Evolutionary conservation across 352 stramenopile genomes (phyloP), one percentile per base, ranked within the genome.

Genomic region (Vaucheria bursata): DNA sequence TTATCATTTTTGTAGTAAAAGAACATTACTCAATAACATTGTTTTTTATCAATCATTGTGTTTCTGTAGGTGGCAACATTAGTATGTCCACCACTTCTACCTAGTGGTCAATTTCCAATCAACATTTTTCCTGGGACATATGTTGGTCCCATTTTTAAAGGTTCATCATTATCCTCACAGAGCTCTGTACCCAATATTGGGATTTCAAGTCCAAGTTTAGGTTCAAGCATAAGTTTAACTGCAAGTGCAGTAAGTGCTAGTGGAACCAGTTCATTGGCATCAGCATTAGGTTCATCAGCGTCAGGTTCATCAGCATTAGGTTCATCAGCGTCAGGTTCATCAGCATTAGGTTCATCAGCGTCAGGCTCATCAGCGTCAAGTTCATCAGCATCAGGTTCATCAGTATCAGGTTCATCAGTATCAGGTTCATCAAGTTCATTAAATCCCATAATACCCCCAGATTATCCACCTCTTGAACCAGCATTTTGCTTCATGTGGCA

Each of bases 401-500:
- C n/a, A n/a, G n/a, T n/a, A n/a, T n/a, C n/a, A n/a, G n/a, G n/a
- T n/a, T n/a, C n/a, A n/a, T n/a, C n/a, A n/a, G n/a, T n/a, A n/a
- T n/a, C n/a, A n/a, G n/a, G n/a, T n/a, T n/a, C n/a, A n/a, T n/a
- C n/a, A n/a, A n/a, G n/a, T n/a, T n/a, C n/a, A n/a, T n/a, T n/a
- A n/a, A n/a, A n/a, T n/a, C 53, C 53, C 8, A 31, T 68, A 31
- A 7, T 68, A 31, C 8, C 53, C 8, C 31, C 31, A 31, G 53
- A 68, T 34, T 68, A 37, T 34, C 53, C 53, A 31, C 53, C 53
- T 7, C 53, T 68, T 31, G 53, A 68, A 34, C 53, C 53, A 31
- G 53, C 53, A 2, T 68, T 68, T 34, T 68, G 53, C 53, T 68
- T 8, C 53, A 8, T 68, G 31, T 68, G 53, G 53, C 34, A 68